phyloP scores from a whole-genome alignment of 805 yeast genomes.

The Kodamaea sagamina region DNA sequence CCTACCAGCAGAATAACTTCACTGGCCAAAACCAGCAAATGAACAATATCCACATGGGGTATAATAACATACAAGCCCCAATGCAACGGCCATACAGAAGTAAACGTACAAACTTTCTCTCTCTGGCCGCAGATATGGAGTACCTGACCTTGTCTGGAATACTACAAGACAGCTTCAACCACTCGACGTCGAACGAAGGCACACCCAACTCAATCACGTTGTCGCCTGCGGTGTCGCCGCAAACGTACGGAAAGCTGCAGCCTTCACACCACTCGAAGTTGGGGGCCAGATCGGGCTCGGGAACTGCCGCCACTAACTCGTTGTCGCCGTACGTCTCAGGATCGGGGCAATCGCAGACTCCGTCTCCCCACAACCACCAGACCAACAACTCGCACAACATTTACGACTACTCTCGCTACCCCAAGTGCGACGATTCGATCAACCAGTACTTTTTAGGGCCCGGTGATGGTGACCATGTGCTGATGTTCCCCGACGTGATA shows the following conservation, averaged over 20 bases:
- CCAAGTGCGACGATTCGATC: conserved; percentile 56
- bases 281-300: background rate
- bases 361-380: conserved; percentile 16
- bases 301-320: background rate
- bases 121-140: conserved; percentile 73
- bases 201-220: conserved; percentile 38
- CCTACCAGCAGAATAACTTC: background rate
- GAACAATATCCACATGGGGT: background rate
- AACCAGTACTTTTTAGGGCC: conserved; percentile 72
- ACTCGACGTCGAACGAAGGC: conserved; percentile 36
- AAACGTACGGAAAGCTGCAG: conserved; percentile 14
- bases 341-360: conserved; percentile 18
- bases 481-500: conserved; percentile 62
- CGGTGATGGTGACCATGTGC: conserved; percentile 38
- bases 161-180: conserved; percentile 48
- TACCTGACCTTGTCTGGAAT: conserved; percentile 69
- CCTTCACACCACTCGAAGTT: conserved; percentile 19
- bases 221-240: conserved; percentile 44
- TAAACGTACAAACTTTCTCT: conserved; percentile 52
- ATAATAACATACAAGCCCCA: background rate
- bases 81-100: conserved; percentile 7
- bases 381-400: conserved; percentile 7
- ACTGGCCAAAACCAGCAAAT: background rate
- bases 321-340: conserved; percentile 8
- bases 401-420: conserved; percentile 27